Evolutionary conservation across 83 land plant genomes (phyloP), one percentile per base, ranked within the genome.

Genomic region (Thuja plicata): DNA sequence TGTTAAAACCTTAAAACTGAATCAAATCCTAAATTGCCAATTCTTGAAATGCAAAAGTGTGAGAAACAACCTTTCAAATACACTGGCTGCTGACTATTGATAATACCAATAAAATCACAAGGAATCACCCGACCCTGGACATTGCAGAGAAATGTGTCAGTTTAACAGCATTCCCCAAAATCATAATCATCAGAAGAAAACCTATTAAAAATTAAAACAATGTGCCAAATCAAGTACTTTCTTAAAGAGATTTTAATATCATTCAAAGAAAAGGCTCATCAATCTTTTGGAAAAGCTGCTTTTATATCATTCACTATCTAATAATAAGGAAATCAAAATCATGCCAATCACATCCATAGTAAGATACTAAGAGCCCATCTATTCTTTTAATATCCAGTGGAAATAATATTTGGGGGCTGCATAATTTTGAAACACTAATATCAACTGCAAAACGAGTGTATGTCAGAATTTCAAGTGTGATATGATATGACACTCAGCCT

Each of bases 61-160:
- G 45, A 40, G 8, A 76, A 41, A 66, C 73, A 24, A 97, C 99
- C 99, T 89, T 94, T 93, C 84, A 98, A 88, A 93, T 92, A 97
- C 32, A 98, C 93, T 38, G 99, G 94, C 87, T 97, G 99, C 93
- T 98, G 99, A 89, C 97, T 97, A 87, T 96, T 95, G 78, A 94
- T 89, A 24, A 94, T 87, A 55, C 99, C 99, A 91, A 98, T 98
- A 92, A 98, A 98, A 89, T 98, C 99, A 91, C 99, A 98, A 34
- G 99, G 99, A 92, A 98, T 94, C 52, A 98, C 96, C 74, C 99
- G 94, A 62, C 99, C 99, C 99, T 98, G 93, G 57, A 90, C 84
- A 38, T 52, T 85, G 35, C 87, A 85, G 84, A 41, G 30, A 11
- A 45, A 80, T 1, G 43, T 80, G 24, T 80, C 84, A 16, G 46